Evolutionary conservation across 2,329 filamentous ascomycete genomes (phyloP).

Genomic region (Tetracladium maxilliforme): DNA sequence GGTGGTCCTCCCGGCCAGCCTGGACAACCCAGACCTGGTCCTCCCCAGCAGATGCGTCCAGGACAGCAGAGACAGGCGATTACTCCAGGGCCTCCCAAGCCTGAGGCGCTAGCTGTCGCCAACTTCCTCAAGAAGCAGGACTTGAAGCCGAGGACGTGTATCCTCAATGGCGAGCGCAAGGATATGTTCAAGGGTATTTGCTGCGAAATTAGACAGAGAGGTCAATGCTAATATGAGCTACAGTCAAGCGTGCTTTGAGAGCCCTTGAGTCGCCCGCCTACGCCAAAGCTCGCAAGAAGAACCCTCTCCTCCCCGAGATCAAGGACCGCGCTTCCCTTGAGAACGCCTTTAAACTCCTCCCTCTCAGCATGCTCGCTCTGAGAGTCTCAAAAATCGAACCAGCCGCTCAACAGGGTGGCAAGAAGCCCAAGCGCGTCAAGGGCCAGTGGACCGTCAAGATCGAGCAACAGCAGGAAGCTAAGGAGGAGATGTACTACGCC

Average conservation of each 20-base stretch:
- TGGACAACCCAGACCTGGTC: constrained; percentile 15
- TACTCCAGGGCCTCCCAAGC: constrained; percentile 68
- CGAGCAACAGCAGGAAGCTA: constrained; percentile 85
- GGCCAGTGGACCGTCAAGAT: constrained; percentile 93
- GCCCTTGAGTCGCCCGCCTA: constrained; percentile 82
- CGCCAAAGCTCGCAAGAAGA: constrained; percentile 78
- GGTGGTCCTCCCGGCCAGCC: constrained; percentile 13
- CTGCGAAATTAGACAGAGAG: constrained; percentile 1
- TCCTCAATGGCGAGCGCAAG: constrained; percentile 90
- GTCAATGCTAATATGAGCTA: constrained; percentile 5
- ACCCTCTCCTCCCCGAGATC: constrained; percentile 75
- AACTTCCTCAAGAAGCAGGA: constrained; percentile 75
- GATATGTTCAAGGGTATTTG: constrained; percentile 85
- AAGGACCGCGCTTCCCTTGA: constrained; percentile 80
- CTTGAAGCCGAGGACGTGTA: constrained; percentile 79
- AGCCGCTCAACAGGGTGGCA: constrained; percentile 34
- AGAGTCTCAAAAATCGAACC: constrained; percentile 75
- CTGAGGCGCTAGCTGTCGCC: constrained; percentile 76
- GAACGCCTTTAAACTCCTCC: constrained; percentile 88
- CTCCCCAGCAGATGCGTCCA: constrained; percentile 19
- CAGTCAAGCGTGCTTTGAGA: constrained; percentile 91
- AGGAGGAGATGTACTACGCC: constrained; percentile 82
- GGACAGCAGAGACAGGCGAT: constrained; percentile 46
- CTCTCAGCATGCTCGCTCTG: constrained; percentile 84
- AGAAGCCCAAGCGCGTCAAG: constrained; percentile 80